Percentiles rank a stretch among this genome's conserved stretches.
phyloP scores from a whole-genome alignment of 2,329 filamentous ascomycete species.

The Colletotrichum graminicola region DNA sequence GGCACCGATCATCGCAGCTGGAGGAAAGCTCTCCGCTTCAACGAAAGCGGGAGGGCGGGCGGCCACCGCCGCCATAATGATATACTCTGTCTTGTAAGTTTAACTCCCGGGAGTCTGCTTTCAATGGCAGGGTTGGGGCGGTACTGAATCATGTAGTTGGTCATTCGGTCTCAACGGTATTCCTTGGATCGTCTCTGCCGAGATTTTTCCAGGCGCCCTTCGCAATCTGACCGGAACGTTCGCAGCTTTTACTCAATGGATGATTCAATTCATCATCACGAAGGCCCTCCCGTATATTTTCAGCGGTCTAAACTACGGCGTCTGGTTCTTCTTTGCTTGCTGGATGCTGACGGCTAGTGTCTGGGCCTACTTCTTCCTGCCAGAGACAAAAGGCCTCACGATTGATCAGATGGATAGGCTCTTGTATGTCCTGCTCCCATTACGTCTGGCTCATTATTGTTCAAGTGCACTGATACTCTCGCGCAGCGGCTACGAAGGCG shows the following conservation, averaged over 20 bases:
- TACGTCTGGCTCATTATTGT: neutral
- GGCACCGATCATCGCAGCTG: slow-evolving; percentile 57
- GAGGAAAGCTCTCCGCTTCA: slow-evolving; percentile 56
- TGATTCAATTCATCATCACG: slow-evolving; percentile 58
- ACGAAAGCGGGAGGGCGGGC: slow-evolving; percentile 62
- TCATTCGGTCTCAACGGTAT: slow-evolving; percentile 60
- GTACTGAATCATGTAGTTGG: slow-evolving; percentile 49
- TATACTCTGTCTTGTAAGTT: slow-evolving; percentile 65
- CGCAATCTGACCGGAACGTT: slow-evolving; percentile 57
- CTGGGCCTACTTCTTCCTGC: slow-evolving; percentile 65
- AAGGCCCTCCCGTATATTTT: slow-evolving; percentile 61
- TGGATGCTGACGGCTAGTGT: slow-evolving; percentile 62
- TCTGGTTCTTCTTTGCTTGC: slow-evolving; percentile 69
- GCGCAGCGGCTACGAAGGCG: slow-evolving; percentile 31
- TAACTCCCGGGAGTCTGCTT: too few relatives aligned
- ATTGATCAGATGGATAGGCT: slow-evolving; percentile 63
- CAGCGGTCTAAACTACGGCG: slow-evolving; percentile 60
- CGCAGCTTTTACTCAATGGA: slow-evolving; percentile 56
- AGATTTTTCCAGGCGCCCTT: slow-evolving; percentile 59
- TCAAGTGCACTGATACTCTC: neutral
- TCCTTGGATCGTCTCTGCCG: slow-evolving; percentile 59
- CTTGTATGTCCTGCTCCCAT: slow-evolving; percentile 18
- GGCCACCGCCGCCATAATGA: slow-evolving; percentile 67
- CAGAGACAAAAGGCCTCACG: slow-evolving; percentile 67
- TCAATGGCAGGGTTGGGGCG: too few relatives aligned